Evolutionary conservation across 129 eudicot species (phyloP).

Genomic region (Escallonia herrerae): DNA sequence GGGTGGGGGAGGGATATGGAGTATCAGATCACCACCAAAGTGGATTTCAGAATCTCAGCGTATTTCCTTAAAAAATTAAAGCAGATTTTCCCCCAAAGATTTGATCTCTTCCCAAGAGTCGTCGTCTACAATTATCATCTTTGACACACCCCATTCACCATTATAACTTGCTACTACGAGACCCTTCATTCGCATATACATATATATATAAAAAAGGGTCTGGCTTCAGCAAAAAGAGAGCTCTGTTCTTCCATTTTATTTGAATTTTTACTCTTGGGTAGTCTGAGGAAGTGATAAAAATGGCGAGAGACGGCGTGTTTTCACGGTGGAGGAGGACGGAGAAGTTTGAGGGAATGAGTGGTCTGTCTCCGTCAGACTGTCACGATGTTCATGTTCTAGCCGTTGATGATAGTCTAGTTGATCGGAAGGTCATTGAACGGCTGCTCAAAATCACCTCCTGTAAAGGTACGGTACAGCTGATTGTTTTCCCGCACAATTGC

Average conservation of each 20-base stretch:
- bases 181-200: conserved; percentile 2
- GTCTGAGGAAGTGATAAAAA: background rate
- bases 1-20: conserved; percentile 13
- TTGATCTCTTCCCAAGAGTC: conserved; percentile 19
- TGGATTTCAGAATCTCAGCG: conserved; percentile 87
- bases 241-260: background rate
- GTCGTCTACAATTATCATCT: conserved; percentile 27
- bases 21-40: conserved; percentile 67
- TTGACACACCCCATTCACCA: conserved; percentile 27
- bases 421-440: conserved; percentile 80
- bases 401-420: conserved; percentile 87
- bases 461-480: conserved; percentile 40
- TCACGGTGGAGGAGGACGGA: conserved; percentile 44
- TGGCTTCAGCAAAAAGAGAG: background rate
- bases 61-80: conserved; percentile 39
- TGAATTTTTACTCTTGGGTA: background rate
- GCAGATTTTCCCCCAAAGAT: conserved; percentile 48
- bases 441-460: conserved; percentile 80
- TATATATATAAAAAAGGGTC: conserved; percentile 1
- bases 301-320: conserved; percentile 54
- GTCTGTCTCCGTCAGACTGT: conserved; percentile 19
- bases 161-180: background rate
- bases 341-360: conserved; percentile 16
- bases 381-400: conserved; percentile 79
- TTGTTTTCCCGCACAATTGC: background rate